These are phyloP conservation scores for Agapanthus africanus DNA, from an alignment of 106 monocot species.

Conservation along the genomic window DNA sequence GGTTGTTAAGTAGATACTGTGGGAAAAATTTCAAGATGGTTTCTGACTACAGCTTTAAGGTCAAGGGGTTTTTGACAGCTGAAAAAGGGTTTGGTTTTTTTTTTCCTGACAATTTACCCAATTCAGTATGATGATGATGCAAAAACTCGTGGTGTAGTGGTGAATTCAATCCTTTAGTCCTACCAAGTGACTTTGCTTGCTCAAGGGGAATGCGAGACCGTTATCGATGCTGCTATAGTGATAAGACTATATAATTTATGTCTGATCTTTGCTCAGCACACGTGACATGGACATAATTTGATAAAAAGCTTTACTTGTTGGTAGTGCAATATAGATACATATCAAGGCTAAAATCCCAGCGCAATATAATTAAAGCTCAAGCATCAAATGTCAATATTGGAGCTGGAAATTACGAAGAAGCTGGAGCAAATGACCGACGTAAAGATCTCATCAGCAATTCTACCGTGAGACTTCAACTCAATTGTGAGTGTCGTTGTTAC, in stretches of 20 bases:
- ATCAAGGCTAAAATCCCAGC: conserved; percentile 16
- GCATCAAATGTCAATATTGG: conserved; percentile 61
- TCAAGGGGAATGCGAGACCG: too few species aligned
- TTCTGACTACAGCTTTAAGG: too few species aligned
- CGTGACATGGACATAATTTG: neutral
- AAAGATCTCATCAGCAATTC: conserved; percentile 22
- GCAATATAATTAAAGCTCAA: conserved; percentile 26
- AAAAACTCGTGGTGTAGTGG: too few species aligned
- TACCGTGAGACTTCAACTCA: conserved; percentile 19
- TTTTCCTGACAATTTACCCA: too few species aligned
- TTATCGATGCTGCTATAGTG: too few species aligned
- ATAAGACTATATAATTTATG: neutral
- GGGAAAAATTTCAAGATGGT: too few species aligned
- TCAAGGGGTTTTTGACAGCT: too few species aligned
- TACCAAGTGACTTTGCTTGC: too few species aligned
- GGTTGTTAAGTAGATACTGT: too few species aligned
- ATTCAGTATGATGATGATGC: too few species aligned
- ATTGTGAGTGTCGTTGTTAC: conserved; percentile 30
- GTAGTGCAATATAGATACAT: conserved; percentile 35
- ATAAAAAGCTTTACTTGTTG: conserved; percentile 19
- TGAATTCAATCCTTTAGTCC: too few species aligned
- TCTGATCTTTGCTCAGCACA: neutral
- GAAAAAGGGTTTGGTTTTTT: too few species aligned
- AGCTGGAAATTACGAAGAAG: conserved; percentile 54
- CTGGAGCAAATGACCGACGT: conserved; percentile 13